Conservation (phyloP, 768 basidiomycete species). For the Candolleomyces efflorescens region DNA sequence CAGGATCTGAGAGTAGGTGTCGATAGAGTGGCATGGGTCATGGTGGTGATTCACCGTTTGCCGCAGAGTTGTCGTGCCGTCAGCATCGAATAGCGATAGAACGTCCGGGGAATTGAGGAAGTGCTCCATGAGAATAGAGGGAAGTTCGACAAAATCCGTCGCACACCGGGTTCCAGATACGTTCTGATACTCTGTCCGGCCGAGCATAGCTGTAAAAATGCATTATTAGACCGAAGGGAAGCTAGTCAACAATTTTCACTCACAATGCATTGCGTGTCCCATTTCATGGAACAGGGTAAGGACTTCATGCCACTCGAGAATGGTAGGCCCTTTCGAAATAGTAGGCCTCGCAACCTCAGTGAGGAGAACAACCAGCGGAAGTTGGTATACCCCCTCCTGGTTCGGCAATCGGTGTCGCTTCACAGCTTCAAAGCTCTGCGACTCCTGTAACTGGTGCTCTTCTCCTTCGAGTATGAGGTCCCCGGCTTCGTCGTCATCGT, state of each 20-base stretch:
- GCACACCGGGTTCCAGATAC: conserved; percentile 97
- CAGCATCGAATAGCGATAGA: conserved; percentile 68
- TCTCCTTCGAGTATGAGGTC: conserved; percentile 48
- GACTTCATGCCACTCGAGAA: conserved; percentile 90
- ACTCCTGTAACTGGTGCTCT: conserved; percentile 40
- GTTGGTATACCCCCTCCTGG: conserved; percentile 70
- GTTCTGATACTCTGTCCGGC: conserved; percentile 95
- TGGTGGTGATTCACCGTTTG: conserved; percentile 63
- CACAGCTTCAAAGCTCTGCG: conserved; percentile 58
- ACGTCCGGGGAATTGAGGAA: conserved; percentile 85
- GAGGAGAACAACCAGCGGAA: conserved; percentile 87
- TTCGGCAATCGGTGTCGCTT: conserved; percentile 58
- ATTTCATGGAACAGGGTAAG: conserved; percentile 97
- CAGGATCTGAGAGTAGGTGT: conserved; percentile 87
- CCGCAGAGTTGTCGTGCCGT: conserved; percentile 39
- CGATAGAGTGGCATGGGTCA: conserved; percentile 78
- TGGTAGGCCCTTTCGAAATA: conserved; percentile 56
- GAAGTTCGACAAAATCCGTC: conserved; percentile 97
- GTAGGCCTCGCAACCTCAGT: conserved; percentile 80
- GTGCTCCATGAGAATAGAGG: conserved; percentile 98
- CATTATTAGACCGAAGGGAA: neutral
- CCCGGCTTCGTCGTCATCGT: conserved; percentile 78
- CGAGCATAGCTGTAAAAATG: conserved; percentile 80
- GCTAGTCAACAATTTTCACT: conserved; percentile 31
- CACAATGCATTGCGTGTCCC: conserved; percentile 99